Evolutionary conservation across 148 eudicot species (phyloP).

Genomic region (Spergularia marina): DNA sequence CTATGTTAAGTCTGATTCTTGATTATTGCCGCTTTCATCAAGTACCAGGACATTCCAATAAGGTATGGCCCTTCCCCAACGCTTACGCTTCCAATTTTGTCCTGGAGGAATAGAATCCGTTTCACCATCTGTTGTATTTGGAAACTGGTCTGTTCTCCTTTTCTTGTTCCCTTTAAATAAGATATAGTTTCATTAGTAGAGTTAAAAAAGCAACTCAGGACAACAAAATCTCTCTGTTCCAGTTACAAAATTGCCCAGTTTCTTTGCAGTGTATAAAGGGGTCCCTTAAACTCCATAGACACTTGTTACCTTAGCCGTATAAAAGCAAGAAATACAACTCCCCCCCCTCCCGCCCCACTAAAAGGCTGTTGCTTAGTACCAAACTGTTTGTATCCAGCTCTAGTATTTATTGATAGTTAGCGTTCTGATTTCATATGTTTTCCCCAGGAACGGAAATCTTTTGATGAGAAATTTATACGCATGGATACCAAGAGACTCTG

Average conservation of each 20-base stretch:
- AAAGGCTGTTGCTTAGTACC: no score
- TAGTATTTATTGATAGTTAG: neutral
- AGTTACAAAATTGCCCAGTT: no score
- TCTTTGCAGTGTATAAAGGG: no score
- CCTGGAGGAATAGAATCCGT: neutral
- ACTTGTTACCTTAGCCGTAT: no score
- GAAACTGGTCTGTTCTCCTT: neutral
- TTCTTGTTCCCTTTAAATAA: no score
- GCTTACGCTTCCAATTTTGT: neutral
- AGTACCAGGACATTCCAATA: slow-evolving; percentile 79
- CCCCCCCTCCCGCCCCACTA: no score
- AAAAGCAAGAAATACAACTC: no score
- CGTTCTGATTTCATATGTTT: slow-evolving; percentile 13
- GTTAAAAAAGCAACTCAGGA: no score
- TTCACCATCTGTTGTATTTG: neutral
- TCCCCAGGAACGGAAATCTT: slow-evolving; percentile 71
- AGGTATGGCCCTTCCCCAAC: slow-evolving; percentile 41
- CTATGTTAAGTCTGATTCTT: slow-evolving; percentile 70
- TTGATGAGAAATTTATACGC: slow-evolving; percentile 78
- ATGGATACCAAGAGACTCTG: slow-evolving; percentile 88
- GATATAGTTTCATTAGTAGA: neutral
- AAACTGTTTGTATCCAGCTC: no score
- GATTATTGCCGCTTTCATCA: slow-evolving; percentile 94
- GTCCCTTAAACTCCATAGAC: no score
- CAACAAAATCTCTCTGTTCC: no score